Base-by-base conservation (phyloP, 148 eudicot species). In the Fagopyrum esculentum region DNA sequence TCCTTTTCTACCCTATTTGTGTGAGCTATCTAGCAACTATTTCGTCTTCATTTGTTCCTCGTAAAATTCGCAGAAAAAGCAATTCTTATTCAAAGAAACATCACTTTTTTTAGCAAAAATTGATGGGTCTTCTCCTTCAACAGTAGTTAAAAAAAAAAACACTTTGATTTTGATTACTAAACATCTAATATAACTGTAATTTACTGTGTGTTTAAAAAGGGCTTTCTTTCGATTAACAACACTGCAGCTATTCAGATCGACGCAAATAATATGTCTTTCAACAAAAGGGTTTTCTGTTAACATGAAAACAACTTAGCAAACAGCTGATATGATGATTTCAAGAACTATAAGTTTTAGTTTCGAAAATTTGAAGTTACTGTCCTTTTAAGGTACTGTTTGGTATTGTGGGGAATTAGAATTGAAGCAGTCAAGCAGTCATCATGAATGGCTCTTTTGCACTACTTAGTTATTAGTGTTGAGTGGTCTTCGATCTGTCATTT, bases 351-450 rank as follows among this genome's bases (percentile, higher is more conserved):
- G 26, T 55, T 55, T n/a, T n/a, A n/a, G 60, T 55, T n/a, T 55
- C 17, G 7, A 19, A 54, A 54, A 15, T 54, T 54, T 54, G 13
- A 8, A 50, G 12, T 10, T 54, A 15, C 57, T 15, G 57, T 10
- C 16, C 16, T 55, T 55, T 55, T 55, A 55, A 55, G 60, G 60
- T 55, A 55, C 60, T 55, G 60, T 55, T 55, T 55, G 60, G 60
- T n/a, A 16, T 51, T 51, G 16, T 16, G 52, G 12, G 52, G 52
- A 49, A 49, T 49, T 49, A 49, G 12, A 6, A 48, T 48, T 7
- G 2, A 54, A 54, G 57, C 57, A 54, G 57, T 54, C 57, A 55
- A 55, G 7, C 60, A 55, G 16, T 55, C 60, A 55, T 55, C 60
- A 55, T 55, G 60, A 54, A 15, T n/a, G 2, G 50, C 59, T 54